Evolutionary conservation across 1,139 yeast genomes (phyloP).

Genomic region (Sugiyamaella grinbergsii): DNA sequence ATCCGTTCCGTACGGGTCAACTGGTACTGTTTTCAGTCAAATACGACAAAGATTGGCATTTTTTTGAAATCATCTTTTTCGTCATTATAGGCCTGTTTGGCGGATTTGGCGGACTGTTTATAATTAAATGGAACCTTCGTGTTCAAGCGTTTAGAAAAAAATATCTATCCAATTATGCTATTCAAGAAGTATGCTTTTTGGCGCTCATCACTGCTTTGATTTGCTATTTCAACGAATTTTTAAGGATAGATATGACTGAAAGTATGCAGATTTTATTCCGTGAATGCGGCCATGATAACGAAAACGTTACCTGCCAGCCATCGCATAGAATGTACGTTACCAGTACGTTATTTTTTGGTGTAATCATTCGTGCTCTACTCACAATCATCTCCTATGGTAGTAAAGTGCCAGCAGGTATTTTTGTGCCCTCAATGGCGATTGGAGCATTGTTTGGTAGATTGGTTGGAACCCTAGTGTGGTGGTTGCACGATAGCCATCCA

Average conservation of each 20-base stretch:
- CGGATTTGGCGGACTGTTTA: constrained; percentile 82
- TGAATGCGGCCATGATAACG: constrained; percentile 55
- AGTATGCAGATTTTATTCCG: constrained; percentile 87
- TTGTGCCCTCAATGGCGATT: constrained; percentile 95
- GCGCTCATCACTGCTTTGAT: constrained; percentile 72
- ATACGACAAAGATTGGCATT: constrained; percentile 84
- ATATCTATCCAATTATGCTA: constrained; percentile 58
- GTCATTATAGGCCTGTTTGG: constrained; percentile 84
- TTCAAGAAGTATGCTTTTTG: constrained; percentile 70
- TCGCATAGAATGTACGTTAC: constrained; percentile 36
- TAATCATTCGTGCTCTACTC: constrained; percentile 66
- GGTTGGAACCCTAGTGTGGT: constrained; percentile 69
- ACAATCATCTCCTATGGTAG: constrained; percentile 88
- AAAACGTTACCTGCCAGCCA: constrained; percentile 38
- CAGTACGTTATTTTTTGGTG: constrained; percentile 66
- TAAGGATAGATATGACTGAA: constrained; percentile 90
- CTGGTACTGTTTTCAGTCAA: constrained; percentile 86
- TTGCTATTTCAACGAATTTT: constrained; percentile 81
- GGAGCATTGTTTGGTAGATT: constrained; percentile 95
- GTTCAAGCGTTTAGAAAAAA: constrained; percentile 78
- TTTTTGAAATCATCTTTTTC: constrained; percentile 80
- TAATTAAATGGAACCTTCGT: constrained; percentile 75
- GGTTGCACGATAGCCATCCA: constrained; percentile 50
- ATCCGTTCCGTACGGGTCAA: constrained; percentile 94
- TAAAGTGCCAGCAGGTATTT: constrained; percentile 93